Evolutionary conservation across 495 filamentous ascomycete genomes (phyloP).

Genomic region (Penicillium arizonense): DNA sequence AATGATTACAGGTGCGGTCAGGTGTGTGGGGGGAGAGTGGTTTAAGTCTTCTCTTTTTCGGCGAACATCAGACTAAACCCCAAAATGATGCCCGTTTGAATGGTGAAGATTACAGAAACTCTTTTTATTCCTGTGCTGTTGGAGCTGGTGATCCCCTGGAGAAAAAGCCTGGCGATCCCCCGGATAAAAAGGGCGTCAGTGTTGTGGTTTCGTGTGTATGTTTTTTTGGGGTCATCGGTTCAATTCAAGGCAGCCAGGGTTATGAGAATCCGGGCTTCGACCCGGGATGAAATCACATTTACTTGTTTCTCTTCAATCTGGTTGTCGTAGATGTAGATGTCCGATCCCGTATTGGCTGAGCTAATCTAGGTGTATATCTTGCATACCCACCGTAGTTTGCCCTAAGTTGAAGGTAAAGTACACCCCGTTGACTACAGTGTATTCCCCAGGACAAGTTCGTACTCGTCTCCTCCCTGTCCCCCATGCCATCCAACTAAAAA

Average conservation of each 20-base stretch:
- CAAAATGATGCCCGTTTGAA: conserved; percentile 12
- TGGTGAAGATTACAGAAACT: conserved; percentile 10
- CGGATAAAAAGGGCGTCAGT: conserved; percentile 24
- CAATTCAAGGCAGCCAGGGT: conserved; percentile 25
- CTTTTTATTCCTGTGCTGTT: conserved; percentile 15
- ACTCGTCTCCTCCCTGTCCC: no score
- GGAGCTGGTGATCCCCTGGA: conserved; percentile 13
- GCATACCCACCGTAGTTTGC: no score
- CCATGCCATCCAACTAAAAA: no score
- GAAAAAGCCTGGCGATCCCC: conserved; percentile 23
- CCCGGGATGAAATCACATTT: conserved; percentile 31
- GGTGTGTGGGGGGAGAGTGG: conserved; percentile 13
- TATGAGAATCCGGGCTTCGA: conserved; percentile 31
- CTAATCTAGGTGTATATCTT: no score
- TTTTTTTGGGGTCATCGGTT: conserved; percentile 22
- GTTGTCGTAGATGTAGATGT: conserved; percentile 4
- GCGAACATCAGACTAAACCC: conserved; percentile 14
- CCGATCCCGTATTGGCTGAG: no score
- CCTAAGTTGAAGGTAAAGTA: no score
- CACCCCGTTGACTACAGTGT: no score
- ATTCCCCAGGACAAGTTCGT: no score
- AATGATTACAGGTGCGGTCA: conserved; percentile 21
- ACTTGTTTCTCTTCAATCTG: conserved; percentile 26
- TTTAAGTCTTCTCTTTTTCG: conserved; percentile 10
- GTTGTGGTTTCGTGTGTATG: conserved; percentile 22